A percentile compares a stretch with the other conserved stretches of the same genome.
phyloP scores from a whole-genome alignment of 805 yeast genomes.

The Blastobotrys peoriensis region DNA sequence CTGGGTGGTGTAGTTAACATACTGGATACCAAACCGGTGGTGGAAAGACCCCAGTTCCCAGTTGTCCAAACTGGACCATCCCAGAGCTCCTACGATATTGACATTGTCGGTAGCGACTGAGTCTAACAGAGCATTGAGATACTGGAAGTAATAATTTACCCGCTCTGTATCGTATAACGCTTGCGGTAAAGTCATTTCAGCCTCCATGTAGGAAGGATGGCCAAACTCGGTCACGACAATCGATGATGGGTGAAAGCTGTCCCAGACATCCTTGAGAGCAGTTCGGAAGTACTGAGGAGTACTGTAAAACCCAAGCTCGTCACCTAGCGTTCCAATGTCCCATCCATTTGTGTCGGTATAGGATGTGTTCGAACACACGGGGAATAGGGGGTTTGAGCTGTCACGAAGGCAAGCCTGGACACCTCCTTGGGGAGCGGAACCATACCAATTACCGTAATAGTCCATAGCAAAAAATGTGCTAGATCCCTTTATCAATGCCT shows the following conservation, averaged over 20 bases:
- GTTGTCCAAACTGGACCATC: conserved; percentile 34
- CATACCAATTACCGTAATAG: conserved; percentile 27
- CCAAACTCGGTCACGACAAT: conserved; percentile 32
- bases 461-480: conserved; percentile 33
- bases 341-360: conserved; percentile 20
- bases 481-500: conserved; percentile 21
- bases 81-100: conserved; percentile 29
- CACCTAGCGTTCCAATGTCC: conserved; percentile 16
- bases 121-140: conserved; percentile 26
- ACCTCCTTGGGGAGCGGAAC: conserved; percentile 22
- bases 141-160: conserved; percentile 29
- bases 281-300: conserved; percentile 17
- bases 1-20: conserved; percentile 15
- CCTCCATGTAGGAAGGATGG: conserved; percentile 31
- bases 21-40: conserved; percentile 19
- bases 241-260: conserved; percentile 24
- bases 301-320: conserved; percentile 26
- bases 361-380: conserved; percentile 25
- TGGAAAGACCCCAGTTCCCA: conserved; percentile 28
- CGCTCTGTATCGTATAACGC: conserved; percentile 29
- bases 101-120: conserved; percentile 25
- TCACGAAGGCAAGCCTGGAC: conserved; percentile 26
- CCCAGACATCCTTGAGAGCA: conserved; percentile 19
- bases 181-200: conserved; percentile 24
- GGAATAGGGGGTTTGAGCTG: conserved; percentile 23